A percentile compares a stretch with the other conserved stretches of the same genome.
Evolutionary conservation across 345 rosid genomes (phyloP).

Genomic region (Boechera divaricarpa): DNA sequence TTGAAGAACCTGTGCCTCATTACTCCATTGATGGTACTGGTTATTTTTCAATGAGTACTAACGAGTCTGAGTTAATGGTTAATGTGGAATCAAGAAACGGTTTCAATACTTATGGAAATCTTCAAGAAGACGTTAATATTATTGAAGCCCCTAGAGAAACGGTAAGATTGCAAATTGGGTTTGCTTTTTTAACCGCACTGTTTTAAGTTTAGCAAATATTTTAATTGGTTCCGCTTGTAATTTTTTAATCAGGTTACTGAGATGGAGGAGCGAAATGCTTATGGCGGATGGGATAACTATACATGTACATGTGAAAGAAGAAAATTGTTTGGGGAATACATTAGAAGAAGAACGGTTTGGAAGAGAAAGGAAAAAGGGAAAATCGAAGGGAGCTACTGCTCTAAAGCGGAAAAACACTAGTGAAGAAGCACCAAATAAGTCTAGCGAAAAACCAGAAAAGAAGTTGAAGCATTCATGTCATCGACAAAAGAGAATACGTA

Average conservation of each 20-base stretch:
- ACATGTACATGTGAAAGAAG: constrained; percentile 28
- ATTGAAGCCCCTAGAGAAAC: constrained; percentile 43
- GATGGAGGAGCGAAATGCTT: constrained; percentile 37
- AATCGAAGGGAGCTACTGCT: constrained; percentile 39
- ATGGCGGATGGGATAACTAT: constrained; percentile 36
- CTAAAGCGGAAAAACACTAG: constrained; percentile 53
- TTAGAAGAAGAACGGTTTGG: constrained; percentile 33
- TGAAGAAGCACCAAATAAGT: constrained; percentile 49
- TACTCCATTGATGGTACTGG: constrained; percentile 43
- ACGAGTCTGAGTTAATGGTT: constrained; percentile 33
- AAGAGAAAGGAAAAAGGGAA: constrained; percentile 37
- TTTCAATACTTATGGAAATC: constrained; percentile 7
- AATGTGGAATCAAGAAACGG: constrained; percentile 43
- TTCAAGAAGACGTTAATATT: constrained; percentile 36
- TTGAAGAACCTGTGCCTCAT: constrained; percentile 44
- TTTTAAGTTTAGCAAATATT: background rate
- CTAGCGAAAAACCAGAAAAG: constrained; percentile 55
- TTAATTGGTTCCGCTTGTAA: background rate
- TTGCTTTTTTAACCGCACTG: background rate
- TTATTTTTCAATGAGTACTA: constrained; percentile 32
- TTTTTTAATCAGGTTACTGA: constrained; percentile 25
- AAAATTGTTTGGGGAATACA: constrained; percentile 37
- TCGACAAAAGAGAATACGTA: constrained; percentile 59
- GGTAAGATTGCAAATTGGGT: constrained; percentile 47
- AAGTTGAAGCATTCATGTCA: constrained; percentile 81